Evolutionary conservation across 2,329 filamentous ascomycete species (phyloP).

Genomic region (Hymenotorrendiella dingleyae): DNA sequence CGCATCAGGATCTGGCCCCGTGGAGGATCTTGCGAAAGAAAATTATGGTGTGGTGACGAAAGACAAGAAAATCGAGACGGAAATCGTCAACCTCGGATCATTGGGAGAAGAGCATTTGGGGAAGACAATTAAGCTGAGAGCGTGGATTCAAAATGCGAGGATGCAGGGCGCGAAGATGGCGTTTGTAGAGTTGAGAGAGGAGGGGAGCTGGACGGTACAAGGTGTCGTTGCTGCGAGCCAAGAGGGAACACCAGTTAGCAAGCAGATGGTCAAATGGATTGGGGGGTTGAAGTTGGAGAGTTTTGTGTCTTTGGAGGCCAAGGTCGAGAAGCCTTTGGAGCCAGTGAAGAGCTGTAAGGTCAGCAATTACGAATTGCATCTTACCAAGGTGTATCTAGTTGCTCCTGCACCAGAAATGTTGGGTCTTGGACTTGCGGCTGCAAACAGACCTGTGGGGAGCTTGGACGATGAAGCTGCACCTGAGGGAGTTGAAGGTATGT

Average conservation of each 20-base stretch:
- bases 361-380: slow-evolving; percentile 76
- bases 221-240: slow-evolving; percentile 65
- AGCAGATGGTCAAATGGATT: slow-evolving; percentile 94
- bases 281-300: slow-evolving; percentile 70
- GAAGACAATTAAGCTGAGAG: slow-evolving; percentile 69
- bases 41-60: slow-evolving; percentile 71
- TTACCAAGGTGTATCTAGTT: slow-evolving; percentile 77
- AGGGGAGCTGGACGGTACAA: slow-evolving; percentile 73
- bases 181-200: slow-evolving; percentile 78
- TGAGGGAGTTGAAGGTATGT: slow-evolving; percentile 36
- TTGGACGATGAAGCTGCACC: slow-evolving; percentile 53
- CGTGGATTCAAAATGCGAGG: slow-evolving; percentile 80
- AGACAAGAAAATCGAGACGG: slow-evolving; percentile 47
- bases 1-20: slow-evolving; percentile 56
- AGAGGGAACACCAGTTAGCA: slow-evolving; percentile 59
- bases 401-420: slow-evolving; percentile 54
- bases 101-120: slow-evolving; percentile 61
- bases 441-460: slow-evolving; percentile 50
- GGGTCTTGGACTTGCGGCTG: slow-evolving; percentile 50
- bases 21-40: slow-evolving; percentile 63
- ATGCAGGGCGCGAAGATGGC: slow-evolving; percentile 87
- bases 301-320: slow-evolving; percentile 74
- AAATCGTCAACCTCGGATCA: slow-evolving; percentile 54
- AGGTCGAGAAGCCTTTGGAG: slow-evolving; percentile 75
- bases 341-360: slow-evolving; percentile 85